Percentiles rank a stretch among this genome's conserved stretches.
These are phyloP conservation scores for Panaeolus cyanescens DNA, from an alignment of 768 basidiomycete species.

Conservation along the genomic window DNA sequence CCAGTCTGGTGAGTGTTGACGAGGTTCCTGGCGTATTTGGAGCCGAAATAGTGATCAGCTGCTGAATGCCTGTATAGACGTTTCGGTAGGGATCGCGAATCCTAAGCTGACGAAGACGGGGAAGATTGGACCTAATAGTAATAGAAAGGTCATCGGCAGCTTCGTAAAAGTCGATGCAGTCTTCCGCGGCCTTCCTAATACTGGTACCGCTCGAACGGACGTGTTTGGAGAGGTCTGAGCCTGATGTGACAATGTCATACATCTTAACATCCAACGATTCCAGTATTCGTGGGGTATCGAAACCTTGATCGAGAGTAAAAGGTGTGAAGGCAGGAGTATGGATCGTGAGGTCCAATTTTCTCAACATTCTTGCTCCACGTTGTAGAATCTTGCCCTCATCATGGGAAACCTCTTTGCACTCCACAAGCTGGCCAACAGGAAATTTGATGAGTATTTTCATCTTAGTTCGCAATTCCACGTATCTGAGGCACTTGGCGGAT, in stretches of 20 bases:
- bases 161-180: too few relatives aligned
- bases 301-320: neutral
- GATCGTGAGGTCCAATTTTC: neutral
- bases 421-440: neutral
- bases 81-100: neutral
- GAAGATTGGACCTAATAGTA: neutral
- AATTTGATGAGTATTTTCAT: neutral
- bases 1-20: neutral
- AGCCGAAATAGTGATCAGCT: neutral
- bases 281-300: neutral
- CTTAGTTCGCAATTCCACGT: neutral
- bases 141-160: neutral
- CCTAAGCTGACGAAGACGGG: neutral
- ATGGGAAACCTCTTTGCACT: neutral
- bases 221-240: too few relatives aligned
- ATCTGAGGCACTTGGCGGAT: neutral
- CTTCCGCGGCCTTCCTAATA: too few relatives aligned
- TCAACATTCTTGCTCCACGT: neutral
- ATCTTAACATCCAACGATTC: neutral
- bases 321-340: neutral
- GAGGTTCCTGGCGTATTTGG: neutral
- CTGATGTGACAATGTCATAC: neutral
- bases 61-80: neutral
- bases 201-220: too few relatives aligned
- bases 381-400: neutral